Conservation (phyloP, 768 basidiomycete species). For the Termitomyces titanicus region DNA sequence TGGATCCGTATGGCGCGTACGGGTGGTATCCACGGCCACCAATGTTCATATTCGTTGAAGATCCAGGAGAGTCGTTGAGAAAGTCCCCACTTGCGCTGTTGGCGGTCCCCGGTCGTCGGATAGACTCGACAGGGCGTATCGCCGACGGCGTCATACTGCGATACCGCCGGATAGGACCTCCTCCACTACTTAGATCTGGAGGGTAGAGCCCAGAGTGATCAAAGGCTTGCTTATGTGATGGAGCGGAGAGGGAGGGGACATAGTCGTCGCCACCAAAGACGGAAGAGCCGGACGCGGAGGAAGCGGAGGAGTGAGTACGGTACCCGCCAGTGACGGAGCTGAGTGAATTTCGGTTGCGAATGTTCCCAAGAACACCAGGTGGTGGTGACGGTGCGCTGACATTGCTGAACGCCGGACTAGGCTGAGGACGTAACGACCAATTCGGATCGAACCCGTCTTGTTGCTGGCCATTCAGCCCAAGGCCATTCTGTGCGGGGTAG, state of each 20-base stretch:
- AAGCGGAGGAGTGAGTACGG: constrained; percentile 15
- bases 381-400: constrained; percentile 38
- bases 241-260: constrained; percentile 57
- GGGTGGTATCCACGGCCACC: constrained; percentile 51
- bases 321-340: constrained; percentile 10
- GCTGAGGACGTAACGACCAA: constrained; percentile 37
- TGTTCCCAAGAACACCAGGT: constrained; percentile 18
- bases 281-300: constrained; percentile 27
- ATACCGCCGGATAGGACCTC: constrained; percentile 67
- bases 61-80: constrained; percentile 29
- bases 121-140: constrained; percentile 47
- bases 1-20: constrained; percentile 40
- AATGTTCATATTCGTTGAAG: constrained; percentile 27
- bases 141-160: constrained; percentile 76
- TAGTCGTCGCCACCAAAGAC: constrained; percentile 31
- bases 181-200: constrained; percentile 33
- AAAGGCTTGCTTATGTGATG: constrained; percentile 65
- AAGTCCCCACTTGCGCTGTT: constrained; percentile 32
- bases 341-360: constrained; percentile 19
- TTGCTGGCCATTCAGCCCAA: neutral
- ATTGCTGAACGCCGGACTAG: constrained; percentile 39
- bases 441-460: constrained; percentile 15
- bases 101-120: constrained; percentile 44
- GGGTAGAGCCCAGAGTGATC: constrained; percentile 55
- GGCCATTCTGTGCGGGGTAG: neutral